These are phyloP conservation scores for Protostelium mycophagum DNA, from an alignment of 78 protist species.

Conservation along the genomic window DNA sequence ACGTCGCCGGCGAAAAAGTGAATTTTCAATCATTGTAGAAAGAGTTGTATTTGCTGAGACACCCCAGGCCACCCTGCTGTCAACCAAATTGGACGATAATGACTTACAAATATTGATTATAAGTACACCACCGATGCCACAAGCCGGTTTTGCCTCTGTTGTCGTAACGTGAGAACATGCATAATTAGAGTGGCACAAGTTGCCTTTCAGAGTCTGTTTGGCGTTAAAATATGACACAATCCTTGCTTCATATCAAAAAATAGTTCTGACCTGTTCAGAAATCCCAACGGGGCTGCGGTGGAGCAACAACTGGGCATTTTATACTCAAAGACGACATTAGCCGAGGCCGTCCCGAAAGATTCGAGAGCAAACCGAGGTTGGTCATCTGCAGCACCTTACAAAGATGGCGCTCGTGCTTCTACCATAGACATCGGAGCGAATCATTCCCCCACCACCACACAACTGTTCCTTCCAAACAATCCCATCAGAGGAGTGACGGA, in stretches of 20 bases:
- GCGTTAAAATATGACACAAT: no score
- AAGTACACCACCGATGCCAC: neutral
- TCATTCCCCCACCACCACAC: no score
- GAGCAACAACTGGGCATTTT: neutral
- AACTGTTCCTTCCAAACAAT: neutral
- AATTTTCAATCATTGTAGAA: neutral
- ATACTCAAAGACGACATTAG: neutral
- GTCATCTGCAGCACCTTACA: neutral
- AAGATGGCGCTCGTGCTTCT: neutral
- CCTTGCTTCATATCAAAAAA: no score
- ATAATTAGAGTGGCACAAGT: neutral
- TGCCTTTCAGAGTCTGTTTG: no score
- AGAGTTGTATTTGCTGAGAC: neutral
- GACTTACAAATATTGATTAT: neutral
- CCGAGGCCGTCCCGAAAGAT: neutral
- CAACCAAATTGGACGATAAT: no score
- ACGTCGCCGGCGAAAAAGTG: neutral
- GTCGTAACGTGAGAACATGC: neutral
- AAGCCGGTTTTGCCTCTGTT: neutral
- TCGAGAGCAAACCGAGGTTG: neutral
- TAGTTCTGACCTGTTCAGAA: no score
- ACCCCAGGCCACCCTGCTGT: no score
- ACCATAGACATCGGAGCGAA: neutral
- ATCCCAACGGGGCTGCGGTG: neutral
- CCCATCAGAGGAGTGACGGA: neutral